phyloP scores from a whole-genome alignment of 2,329 filamentous ascomycete species.

The Penicillium sp. region DNA sequence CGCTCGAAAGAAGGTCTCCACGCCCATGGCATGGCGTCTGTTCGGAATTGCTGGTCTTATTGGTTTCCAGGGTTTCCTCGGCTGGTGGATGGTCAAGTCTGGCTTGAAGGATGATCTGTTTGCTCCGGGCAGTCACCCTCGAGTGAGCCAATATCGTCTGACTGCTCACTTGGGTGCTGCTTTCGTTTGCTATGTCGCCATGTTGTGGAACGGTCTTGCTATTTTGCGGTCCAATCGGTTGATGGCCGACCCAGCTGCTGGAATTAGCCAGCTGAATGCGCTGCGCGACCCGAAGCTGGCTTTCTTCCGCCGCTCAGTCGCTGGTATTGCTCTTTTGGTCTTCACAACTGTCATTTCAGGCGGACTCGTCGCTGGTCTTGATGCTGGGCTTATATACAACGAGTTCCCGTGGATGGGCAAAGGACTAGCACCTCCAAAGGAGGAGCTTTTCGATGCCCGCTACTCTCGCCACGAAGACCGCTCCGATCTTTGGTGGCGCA shows the following conservation, averaged over 20 bases:
- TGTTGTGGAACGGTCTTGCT: constrained; percentile 84
- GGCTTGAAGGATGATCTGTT: constrained; percentile 95
- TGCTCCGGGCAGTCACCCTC: constrained; percentile 80
- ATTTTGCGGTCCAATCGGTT: constrained; percentile 76
- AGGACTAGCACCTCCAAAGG: constrained; percentile 73
- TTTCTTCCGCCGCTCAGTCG: constrained; percentile 69
- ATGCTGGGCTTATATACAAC: constrained; percentile 97
- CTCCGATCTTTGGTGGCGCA: constrained; percentile 91
- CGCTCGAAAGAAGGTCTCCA: constrained; percentile 71
- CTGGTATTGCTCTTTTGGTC: constrained; percentile 69
- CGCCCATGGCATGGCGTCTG: constrained; percentile 72
- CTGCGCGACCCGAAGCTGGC: constrained; percentile 67
- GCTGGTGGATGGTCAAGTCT: constrained; percentile 99
- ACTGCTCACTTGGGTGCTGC: constrained; percentile 86
- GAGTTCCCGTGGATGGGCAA: constrained; percentile 95
- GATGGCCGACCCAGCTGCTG: constrained; percentile 63
- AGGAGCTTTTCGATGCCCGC: constrained; percentile 80
- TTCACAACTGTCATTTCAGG: constrained; percentile 93
- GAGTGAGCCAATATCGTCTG: constrained; percentile 91
- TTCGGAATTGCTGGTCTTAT: constrained; percentile 83
- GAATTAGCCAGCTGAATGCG: constrained; percentile 58
- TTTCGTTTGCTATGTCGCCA: constrained; percentile 89
- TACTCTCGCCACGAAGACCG: constrained; percentile 76
- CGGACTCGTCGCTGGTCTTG: constrained; percentile 87
- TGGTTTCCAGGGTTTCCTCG: constrained; percentile 90